A percentile compares a stretch with the other conserved stretches of the same genome.
Evolutionary conservation across 2,329 filamentous ascomycete genomes (phyloP).

Genomic region (Penicillium glabrum): DNA sequence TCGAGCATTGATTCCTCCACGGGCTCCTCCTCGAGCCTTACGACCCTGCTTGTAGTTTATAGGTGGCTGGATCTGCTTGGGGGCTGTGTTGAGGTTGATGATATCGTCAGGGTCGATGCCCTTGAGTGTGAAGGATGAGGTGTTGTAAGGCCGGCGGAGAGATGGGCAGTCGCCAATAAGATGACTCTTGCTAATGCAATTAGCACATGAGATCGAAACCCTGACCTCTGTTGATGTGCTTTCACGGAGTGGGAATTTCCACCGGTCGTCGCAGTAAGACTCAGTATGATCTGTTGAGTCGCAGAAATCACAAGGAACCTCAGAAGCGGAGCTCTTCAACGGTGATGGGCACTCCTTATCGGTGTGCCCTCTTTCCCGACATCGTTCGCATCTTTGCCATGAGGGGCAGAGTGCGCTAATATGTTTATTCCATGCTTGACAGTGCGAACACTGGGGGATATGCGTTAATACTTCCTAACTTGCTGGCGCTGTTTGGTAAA

Average conservation of each 20-base stretch:
- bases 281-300: slow-evolving; percentile 58
- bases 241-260: slow-evolving; percentile 44
- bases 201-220: slow-evolving; percentile 46
- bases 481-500: background rate
- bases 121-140: slow-evolving; percentile 42
- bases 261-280: slow-evolving; percentile 59
- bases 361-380: slow-evolving; percentile 62
- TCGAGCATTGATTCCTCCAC: background rate
- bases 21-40: slow-evolving; percentile 28
- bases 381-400: slow-evolving; percentile 52
- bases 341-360: slow-evolving; percentile 56
- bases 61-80: slow-evolving; percentile 5
- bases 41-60: background rate
- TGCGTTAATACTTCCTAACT: slow-evolving; percentile 2
- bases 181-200: slow-evolving; percentile 45
- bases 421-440: slow-evolving; percentile 42
- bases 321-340: slow-evolving; percentile 54
- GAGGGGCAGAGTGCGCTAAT: slow-evolving; percentile 40
- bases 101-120: slow-evolving; percentile 37
- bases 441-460: slow-evolving; percentile 41
- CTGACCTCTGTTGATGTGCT: slow-evolving; percentile 27
- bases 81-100: slow-evolving; percentile 38
- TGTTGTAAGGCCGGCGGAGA: slow-evolving; percentile 24
- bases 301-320: slow-evolving; percentile 63
- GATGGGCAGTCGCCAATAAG: slow-evolving; percentile 47